Base-by-base conservation (phyloP, 169 alveolate species). In the Toxoplasma gondii region DNA sequence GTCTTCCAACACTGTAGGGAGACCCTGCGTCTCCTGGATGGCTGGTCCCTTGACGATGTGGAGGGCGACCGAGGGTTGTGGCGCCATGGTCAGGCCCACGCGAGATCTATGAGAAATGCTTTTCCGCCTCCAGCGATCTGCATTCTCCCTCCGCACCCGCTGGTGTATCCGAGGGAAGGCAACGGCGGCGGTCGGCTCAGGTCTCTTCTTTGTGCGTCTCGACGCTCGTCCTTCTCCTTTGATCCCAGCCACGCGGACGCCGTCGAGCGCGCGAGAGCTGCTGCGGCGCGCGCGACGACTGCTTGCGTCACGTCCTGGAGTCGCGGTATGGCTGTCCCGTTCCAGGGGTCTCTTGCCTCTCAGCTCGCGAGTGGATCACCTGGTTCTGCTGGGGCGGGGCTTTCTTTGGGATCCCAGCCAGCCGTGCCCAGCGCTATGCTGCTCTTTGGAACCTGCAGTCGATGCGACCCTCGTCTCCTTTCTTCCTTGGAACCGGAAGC, bases 111-210 rank as follows among this genome's bases (percentile, higher is more conserved):
- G 74, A 64, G n/a, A 27, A 27, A 64, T 31, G 74, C 34, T 4
- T 82, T 41, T 36, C 90, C 90, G 36, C 90, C 64, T 82, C 90
- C 90, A 16, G 38, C 64, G 38, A 82, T 82, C 17, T 82, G 90
- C 90, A 27, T 82, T 22, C 54, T 82, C 5, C 36, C 90, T 31
- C 90, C 90, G 53, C 90, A 82, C 0, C 44, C 45, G 86, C 86
- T n/a, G 9, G 19, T 19, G 67, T 9, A 19, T 78, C 44, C 9
- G 43, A 41, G 45, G 86, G 2, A 45, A 78, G 49, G 29, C 86
- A 17, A 10, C 45, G 86, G 39, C 39, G 39, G 27, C 45, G 12
- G 29, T 17, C 19, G 49, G 0, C 86, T 10, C 49, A 41, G 9
- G 44, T 41, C 86, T n/a, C 27, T 36, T 10, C 10, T 69, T 34